Base-by-base conservation (phyloP, 345 rosid species). In the Gossypium australe region DNA sequence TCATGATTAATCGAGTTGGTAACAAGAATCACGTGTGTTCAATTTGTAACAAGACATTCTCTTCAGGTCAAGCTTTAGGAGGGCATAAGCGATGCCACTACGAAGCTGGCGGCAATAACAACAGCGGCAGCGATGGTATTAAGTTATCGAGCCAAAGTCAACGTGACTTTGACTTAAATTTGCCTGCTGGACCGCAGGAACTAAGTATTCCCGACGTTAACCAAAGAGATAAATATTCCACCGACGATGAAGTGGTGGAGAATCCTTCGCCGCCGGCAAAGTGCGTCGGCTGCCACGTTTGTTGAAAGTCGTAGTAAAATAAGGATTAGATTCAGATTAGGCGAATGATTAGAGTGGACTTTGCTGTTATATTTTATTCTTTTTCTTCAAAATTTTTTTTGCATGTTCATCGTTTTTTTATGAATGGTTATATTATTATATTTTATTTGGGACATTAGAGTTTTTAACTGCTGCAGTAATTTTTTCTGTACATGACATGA, bases 1-100 rank as follows among this genome's bases (percentile, higher is more conserved):
- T 16, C 20, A 3, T 52, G 7, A 24, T 10, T 1, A 47, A 71
- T 58, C 74, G 62, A 47, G 71, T 74, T 1, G 89, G 83, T 34
- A 34, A 34, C 25, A 87, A 78, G 79, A 81, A 67, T 20, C 92
- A 90, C 56, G 76, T 80, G 81, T 90, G 95, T 48, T 82, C 92
- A 0, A 82, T 88, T 20, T 90, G 95, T 75, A 89, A 80, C 84
- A 90, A 87, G 85, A 73, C 81, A 7, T 90, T 90, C 67, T 64
- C 91, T 12, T 86, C 95, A 14, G 95, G 95, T 38, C 95, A 90
- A 86, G 95, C 92, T 18, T 77, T 90, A 13, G 95, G 95, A 24
- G 95, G 95, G 24, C 95, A 90, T 74, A 90, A 90, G 75, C 84
- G 95, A 22, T 81, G 95, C 70, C 95, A 90, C 83, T 90, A 87